Conservation (phyloP, 2,329 filamentous ascomycete genomes). For the Aureobasidium sp. region DNA sequence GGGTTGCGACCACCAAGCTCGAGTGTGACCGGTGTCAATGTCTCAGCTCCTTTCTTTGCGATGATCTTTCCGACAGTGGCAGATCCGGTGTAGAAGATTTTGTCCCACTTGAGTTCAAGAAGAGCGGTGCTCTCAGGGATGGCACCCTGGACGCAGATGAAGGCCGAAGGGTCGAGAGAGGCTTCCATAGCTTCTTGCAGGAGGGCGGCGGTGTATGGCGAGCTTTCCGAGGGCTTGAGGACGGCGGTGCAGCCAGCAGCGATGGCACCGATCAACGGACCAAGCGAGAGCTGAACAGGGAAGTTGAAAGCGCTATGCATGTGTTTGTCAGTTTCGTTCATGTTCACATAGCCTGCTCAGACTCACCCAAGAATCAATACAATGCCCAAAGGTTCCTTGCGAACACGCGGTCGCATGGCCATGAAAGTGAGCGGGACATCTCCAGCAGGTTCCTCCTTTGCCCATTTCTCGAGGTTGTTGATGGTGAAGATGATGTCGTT, state of each 20-base stretch:
- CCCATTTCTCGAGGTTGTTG: constrained; percentile 72
- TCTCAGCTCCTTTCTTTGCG: constrained; percentile 47
- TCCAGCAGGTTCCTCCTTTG: constrained; percentile 68
- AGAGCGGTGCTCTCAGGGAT: constrained; percentile 74
- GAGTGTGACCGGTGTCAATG: constrained; percentile 70
- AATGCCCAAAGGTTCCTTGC: constrained; percentile 80
- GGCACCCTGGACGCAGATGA: constrained; percentile 71
- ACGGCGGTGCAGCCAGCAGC: constrained; percentile 84
- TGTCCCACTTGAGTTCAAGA: constrained; percentile 88
- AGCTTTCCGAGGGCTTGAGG: constrained; percentile 82
- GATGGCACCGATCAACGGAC: constrained; percentile 81
- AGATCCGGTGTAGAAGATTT: constrained; percentile 93
- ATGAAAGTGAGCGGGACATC: constrained; percentile 64
- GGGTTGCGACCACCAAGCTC: constrained; percentile 92
- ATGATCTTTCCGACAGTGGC: constrained; percentile 59
- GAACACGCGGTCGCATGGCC: constrained; percentile 64
- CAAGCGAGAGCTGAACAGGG: constrained; percentile 72
- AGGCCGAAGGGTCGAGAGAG: constrained; percentile 69
- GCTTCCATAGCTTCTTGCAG: constrained; percentile 71
- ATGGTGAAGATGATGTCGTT: constrained; percentile 74
- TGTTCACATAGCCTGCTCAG: too few relatives aligned
- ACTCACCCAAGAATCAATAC: constrained; percentile 82
- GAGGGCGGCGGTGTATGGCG: constrained; percentile 68
- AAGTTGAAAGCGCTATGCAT: constrained; percentile 76
- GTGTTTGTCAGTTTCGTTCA: neutral